Evolutionary conservation across 73 alveolate genomes (phyloP), one percentile per base, ranked within the genome.

Genomic region (Breviolum minutum): DNA sequence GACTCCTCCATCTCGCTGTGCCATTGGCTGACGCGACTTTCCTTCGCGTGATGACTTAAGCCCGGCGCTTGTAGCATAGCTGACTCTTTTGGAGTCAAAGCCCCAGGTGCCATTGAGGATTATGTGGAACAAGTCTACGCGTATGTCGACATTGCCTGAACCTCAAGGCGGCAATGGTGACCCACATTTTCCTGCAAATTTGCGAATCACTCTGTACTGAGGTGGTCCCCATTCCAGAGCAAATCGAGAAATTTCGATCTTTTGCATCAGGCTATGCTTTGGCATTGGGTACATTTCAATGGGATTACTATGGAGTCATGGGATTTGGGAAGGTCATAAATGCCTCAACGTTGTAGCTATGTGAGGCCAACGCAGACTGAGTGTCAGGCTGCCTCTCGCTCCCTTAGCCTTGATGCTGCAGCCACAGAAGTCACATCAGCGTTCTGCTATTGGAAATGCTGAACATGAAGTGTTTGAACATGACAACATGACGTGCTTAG

Each of bases 71-170:
- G 54, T 60, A 0, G 13, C 85, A 14, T 22, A 74, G 54, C 32
- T 14, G 13, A 22, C 12, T 71, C 73, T 83, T 24, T 48, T 83
- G 11, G 40, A 27, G 29, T 68, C 77, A 22, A 68, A 68, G 77
- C 40, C 76, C 27, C 71, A 92, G 98, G 98, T 1, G 98, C 98
- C 48, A 92, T 92, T 20, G 90, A 92, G 29, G 64, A 92, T 13
- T 92, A 92, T 29, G 98, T 92, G 81, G 98, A 92, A 32, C 98
- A 92, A 29, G 98, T 92, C n/a, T 92, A 92, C 90, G 61, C 62
- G 90, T 61, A 61, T 60, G 98, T 76, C n/a, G 98, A 74, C 62
- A 92, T 81, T 10, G 98, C 74, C 64, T 14, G 54, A 54, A 40
- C 61, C 96, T 32, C 76, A 83, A n/a, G 63, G 4, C 86, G 0